Percentiles rank a stretch among this genome's conserved stretches.
These are phyloP conservation scores for Dipodascopsis tothii DNA, from an alignment of 805 yeast species.

Conservation along the genomic window DNA sequence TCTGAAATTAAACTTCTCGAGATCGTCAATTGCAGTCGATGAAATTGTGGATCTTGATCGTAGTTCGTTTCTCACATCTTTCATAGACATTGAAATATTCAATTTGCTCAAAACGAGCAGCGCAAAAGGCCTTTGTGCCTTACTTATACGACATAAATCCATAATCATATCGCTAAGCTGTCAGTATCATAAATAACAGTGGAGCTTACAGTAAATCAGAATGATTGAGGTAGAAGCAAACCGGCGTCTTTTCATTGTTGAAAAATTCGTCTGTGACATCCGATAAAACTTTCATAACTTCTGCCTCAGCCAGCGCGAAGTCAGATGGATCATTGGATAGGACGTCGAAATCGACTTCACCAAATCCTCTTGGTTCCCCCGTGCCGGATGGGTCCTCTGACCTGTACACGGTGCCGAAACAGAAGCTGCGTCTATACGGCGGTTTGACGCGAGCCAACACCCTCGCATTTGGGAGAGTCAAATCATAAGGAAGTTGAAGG, in stretches of 20 bases:
- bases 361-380: conserved; percentile 45
- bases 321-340: conserved; percentile 44
- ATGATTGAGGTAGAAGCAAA: conserved; percentile 66
- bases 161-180: conserved; percentile 37
- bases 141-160: conserved; percentile 73
- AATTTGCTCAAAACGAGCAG: conserved; percentile 67
- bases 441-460: conserved; percentile 59
- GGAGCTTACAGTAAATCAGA: conserved; percentile 61
- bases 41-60: conserved; percentile 66
- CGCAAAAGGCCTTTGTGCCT: conserved; percentile 63
- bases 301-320: conserved; percentile 69
- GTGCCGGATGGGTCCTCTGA: conserved; percentile 34
- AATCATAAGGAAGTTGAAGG: conserved; percentile 79
- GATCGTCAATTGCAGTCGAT: conserved; percentile 71
- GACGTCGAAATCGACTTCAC: conserved; percentile 83
- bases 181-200: neutral
- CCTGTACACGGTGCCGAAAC: conserved; percentile 77
- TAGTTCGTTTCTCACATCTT: conserved; percentile 49
- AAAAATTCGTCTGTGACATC: conserved; percentile 69
- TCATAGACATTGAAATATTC: conserved; percentile 59
- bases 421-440: conserved; percentile 51
- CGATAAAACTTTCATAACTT: conserved; percentile 71
- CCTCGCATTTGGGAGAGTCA: conserved; percentile 85
- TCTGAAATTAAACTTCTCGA: conserved; percentile 71
- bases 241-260: conserved; percentile 42